A percentile compares a stretch with the other conserved stretches of the same genome.
Conservation (phyloP, 176 grass and related monocot genomes). For the Rhynchospora tenuis region DNA sequence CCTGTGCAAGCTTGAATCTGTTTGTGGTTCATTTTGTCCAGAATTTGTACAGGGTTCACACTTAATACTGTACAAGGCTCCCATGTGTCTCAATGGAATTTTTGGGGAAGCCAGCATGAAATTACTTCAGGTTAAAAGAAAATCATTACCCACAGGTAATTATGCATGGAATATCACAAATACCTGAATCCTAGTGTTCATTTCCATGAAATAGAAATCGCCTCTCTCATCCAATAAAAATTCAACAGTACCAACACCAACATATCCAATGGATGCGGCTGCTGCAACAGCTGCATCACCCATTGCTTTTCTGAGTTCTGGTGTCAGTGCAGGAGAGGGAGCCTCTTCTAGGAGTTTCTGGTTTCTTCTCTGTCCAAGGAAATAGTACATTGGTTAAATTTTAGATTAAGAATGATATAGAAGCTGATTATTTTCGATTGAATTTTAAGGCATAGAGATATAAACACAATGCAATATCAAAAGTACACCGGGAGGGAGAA, state of each 20-base stretch:
- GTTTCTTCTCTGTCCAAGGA: constrained; percentile 40
- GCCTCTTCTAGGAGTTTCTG: constrained; percentile 58
- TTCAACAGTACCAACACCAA: constrained; percentile 54
- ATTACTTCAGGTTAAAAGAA: too few species aligned
- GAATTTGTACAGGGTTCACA: too few species aligned
- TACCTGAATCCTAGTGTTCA: constrained; percentile 58
- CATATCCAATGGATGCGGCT: constrained; percentile 38
- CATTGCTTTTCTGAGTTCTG: constrained; percentile 46
- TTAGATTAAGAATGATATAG: neutral
- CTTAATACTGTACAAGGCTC: too few species aligned
- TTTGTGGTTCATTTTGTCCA: too few species aligned
- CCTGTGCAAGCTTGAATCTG: too few species aligned
- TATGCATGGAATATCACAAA: neutral
- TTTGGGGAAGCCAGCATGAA: too few species aligned
- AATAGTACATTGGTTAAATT: neutral
- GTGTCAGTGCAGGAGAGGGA: constrained; percentile 43
- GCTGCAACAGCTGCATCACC: constrained; percentile 47
- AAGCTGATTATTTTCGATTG: neutral
- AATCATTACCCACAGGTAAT: too few species aligned
- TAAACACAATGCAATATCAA: neutral
- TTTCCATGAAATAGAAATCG: constrained; percentile 54
- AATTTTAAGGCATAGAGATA: neutral
- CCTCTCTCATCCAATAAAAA: constrained; percentile 53
- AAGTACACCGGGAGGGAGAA: neutral
- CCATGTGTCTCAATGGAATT: too few species aligned